Conservation (phyloP, 257 asterid genomes). For the Buddleja alternifolia region DNA sequence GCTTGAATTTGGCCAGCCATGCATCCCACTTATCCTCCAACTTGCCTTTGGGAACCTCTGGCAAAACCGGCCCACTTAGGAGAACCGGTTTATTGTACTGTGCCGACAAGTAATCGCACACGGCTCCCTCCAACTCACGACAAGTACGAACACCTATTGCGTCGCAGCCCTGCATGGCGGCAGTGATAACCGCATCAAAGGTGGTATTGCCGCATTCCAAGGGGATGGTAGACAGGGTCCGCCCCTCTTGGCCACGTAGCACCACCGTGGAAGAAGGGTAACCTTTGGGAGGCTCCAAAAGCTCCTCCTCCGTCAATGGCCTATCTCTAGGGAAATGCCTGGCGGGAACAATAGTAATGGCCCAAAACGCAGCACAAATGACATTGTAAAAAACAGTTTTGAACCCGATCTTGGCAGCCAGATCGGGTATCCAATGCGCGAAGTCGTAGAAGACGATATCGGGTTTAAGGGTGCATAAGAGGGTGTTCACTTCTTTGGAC, state of each 20-base stretch:
- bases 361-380: no score
- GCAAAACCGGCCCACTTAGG: slow-evolving; percentile 71
- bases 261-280: slow-evolving; percentile 62
- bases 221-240: slow-evolving; percentile 42
- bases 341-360: no score
- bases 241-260: slow-evolving; percentile 53
- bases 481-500: slow-evolving; percentile 38
- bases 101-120: slow-evolving; percentile 57
- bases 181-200: slow-evolving; percentile 49
- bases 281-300: slow-evolving; percentile 54
- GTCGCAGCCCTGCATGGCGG: slow-evolving; percentile 53
- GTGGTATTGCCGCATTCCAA: no score
- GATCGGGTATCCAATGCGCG: no score
- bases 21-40: slow-evolving; percentile 56
- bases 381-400: no score
- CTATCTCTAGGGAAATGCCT: no score
- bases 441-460: no score
- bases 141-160: slow-evolving; percentile 72
- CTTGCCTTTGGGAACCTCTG: slow-evolving; percentile 35
- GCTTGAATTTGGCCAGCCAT: slow-evolving; percentile 55
- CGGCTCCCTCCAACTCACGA: slow-evolving; percentile 66
- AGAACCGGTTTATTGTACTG: slow-evolving; percentile 61
- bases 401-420: no score
- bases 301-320: slow-evolving; percentile 44
- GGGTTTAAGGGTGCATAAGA: slow-evolving; percentile 44